phyloP scores from a whole-genome alignment of 192 early-diverging fungal species.

The Coemansia sp. region DNA sequence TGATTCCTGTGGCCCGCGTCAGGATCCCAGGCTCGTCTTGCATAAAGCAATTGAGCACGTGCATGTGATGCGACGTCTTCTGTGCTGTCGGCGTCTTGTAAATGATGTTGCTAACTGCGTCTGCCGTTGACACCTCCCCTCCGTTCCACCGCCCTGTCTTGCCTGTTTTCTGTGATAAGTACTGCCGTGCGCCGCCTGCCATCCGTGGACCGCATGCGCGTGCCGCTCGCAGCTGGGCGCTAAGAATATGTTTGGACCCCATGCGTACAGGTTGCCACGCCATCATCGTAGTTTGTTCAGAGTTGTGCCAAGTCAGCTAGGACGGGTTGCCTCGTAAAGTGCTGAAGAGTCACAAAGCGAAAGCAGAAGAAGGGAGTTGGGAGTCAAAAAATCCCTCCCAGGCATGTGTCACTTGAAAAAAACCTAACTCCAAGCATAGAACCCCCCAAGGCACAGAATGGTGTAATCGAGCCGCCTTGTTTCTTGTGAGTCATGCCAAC shows the following conservation, averaged over 20 bases:
- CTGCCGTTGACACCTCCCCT: conserved; percentile 28
- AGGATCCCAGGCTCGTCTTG: conserved; percentile 84
- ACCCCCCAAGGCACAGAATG: too few relatives aligned
- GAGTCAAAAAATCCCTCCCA: not conserved
- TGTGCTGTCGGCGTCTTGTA: conserved; percentile 53
- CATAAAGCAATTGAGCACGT: conserved; percentile 93
- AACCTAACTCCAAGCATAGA: not conserved
- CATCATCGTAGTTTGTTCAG: not conserved
- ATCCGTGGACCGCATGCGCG: conserved; percentile 13
- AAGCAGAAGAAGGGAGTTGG: not conserved
- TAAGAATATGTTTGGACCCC: conserved; percentile 15
- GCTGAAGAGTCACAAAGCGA: not conserved
- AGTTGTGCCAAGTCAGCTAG: not conserved
- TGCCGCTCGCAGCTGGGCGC: conserved; percentile 20
- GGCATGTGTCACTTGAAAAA: not conserved
- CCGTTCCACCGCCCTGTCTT: conserved; percentile 20
- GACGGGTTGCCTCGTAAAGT: not conserved
- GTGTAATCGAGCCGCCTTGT: not conserved
- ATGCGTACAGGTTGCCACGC: conserved; percentile 1
- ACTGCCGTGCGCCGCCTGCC: conserved; percentile 3
- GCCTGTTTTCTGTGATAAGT: conserved; percentile 14
- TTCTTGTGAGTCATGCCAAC: not conserved
- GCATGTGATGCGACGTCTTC: conserved; percentile 49
- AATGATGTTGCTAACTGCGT: conserved; percentile 49
- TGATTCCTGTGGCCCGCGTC: conserved; percentile 75